Evolutionary conservation across 2,329 filamentous ascomycete species (phyloP).

Genomic region (Aspergillus pseudoviridinutans): DNA sequence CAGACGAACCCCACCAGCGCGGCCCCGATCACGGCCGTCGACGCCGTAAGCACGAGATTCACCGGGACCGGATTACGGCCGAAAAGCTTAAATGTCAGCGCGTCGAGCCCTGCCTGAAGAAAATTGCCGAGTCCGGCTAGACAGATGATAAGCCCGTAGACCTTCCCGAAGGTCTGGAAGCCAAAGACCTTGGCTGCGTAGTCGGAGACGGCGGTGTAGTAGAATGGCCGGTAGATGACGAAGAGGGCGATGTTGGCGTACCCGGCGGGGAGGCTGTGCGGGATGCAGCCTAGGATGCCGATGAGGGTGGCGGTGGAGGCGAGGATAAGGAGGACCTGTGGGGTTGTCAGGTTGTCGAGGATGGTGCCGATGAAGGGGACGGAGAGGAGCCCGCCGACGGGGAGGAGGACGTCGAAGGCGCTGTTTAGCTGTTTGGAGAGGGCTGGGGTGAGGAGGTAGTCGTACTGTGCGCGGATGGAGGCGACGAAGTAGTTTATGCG

Average conservation of each 20-base stretch:
- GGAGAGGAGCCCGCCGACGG: conserved; percentile 75
- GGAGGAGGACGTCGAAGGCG: conserved; percentile 82
- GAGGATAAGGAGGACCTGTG: conserved; percentile 65
- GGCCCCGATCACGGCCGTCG: conserved; percentile 62
- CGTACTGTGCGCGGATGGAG: conserved; percentile 78
- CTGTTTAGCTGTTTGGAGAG: conserved; percentile 69
- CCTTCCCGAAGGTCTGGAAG: conserved; percentile 85
- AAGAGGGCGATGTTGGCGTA: conserved; percentile 76
- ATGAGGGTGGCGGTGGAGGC: conserved; percentile 70
- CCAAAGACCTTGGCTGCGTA: conserved; percentile 90
- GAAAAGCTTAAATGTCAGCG: conserved; percentile 70
- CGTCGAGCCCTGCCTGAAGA: conserved; percentile 73
- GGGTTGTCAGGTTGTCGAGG: conserved; percentile 71
- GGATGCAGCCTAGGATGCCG: conserved; percentile 71
- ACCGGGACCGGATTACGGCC: conserved; percentile 70
- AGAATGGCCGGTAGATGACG: conserved; percentile 79
- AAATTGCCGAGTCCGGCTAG: conserved; percentile 81
- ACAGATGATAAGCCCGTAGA: conserved; percentile 90
- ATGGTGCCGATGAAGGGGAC: conserved; percentile 81
- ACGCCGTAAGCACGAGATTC: conserved; percentile 62
- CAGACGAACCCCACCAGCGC: conserved; percentile 65
- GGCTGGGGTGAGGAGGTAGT: conserved; percentile 63
- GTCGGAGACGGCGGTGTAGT: conserved; percentile 85
- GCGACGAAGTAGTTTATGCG: conserved; percentile 92
- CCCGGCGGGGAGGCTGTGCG: conserved; percentile 62